Base-by-base conservation (phyloP, 768 basidiomycete genomes). In the Cubamyces lactineus region DNA sequence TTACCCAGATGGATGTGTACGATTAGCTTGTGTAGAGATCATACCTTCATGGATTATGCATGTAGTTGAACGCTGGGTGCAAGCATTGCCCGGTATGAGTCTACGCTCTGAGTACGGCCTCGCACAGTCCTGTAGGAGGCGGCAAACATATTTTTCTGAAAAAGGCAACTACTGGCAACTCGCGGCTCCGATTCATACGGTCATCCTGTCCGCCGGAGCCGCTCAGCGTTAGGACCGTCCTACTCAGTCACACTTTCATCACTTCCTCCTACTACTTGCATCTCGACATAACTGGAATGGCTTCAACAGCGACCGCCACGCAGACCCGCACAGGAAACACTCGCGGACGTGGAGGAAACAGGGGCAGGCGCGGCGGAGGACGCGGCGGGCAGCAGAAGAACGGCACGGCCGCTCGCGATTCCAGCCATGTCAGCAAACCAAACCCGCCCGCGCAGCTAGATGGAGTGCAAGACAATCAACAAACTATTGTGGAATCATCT, bases 341-440 rank as follows among this genome's bases (percentile, higher is more conserved):
- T 30, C 62, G 68, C 15, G 67, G 68, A 5, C 67, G 69, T 9
- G 66, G 67, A 46, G 64, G 67, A 9, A 63, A 59, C 45, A 59
- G 66, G 42, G 67, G 64, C n/a, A 63, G 67, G 28, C 66, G 68
- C 2, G 68, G 50, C 16, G 50, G 64, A 39, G 59, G 60, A 17
- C 49, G 54, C 26, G 16, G 41, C 19, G 45, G 45, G 13, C 45
- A 48, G 26, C 41, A 63, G 30, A 61, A 53, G 40, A 21, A 47
- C 28, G 59, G 42, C 26, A 26, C 48, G 7, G 23, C 54, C 46
- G 6, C 54, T 17, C 59, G 56, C 52, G 62, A 53, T 28, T 30
- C 53, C 15, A 47, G 39, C 11, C 43, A 41, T 39, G 24, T 24
- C 23, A 6, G 45, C 30, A 64, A 61, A 57, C 34, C 52, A 24